Evolutionary conservation across 768 basidiomycete species (phyloP), one percentile per base, ranked within the genome.

Genomic region (Sutorius australiensis): DNA sequence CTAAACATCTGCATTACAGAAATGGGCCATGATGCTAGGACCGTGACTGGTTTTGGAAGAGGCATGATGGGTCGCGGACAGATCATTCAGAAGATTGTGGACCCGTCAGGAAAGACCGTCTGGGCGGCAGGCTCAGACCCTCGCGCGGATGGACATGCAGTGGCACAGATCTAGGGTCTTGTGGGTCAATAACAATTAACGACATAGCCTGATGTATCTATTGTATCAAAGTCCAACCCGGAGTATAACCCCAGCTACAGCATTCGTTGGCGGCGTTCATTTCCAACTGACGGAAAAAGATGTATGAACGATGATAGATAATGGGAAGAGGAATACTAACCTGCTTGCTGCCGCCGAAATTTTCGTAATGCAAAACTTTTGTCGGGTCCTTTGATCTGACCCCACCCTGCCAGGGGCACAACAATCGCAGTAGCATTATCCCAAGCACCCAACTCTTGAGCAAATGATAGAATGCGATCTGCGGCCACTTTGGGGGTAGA

Each of bases 121-220:
- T 98, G 97, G 97, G 94, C 90, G 1, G 95, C 91, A 21, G 95
- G 95, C 6, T 92, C 89, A 5, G 97, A 99, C 68, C 82, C 81
- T 51, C 81, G 94, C 33, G 89, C 80, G 16, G 94, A 95, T 68
- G 94, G 94, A 13, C 88, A 92, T 63, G 95, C 92, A 33, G 82
- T 80, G 17, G 82, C 86, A 16, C 92, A 97, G 65, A 92, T 95
- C 48, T 94, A 69, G 72, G 50, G 12, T 9, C 27, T 24, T 38
- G 2, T 19, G 10, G 39, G 32, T 28, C 28, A 17, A 37, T 24
- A 37, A 47, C 36, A 5, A 48, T 21, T 36, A 48, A 34, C 37
- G 46, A 51, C 51, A 39, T 52, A 11, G n/a, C 13, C 24, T 28
- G 9, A 39, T 33, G 37, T 52, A 57, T 55, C 31, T 44, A 44